Base-by-base conservation (phyloP, 331 rosid species). In the Acacia concinna region DNA sequence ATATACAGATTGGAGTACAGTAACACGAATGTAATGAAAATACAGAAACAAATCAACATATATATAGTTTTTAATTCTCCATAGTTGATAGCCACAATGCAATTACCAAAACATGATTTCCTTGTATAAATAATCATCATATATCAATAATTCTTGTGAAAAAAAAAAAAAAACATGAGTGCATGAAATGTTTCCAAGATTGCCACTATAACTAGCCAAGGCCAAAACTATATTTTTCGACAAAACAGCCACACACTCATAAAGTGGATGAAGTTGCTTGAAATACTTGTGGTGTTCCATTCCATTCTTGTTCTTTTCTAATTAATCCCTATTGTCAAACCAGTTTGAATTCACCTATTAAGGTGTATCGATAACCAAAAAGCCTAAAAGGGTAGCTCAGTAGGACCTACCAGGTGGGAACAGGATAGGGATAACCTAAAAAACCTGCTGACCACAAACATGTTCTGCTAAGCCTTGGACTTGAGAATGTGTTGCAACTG, bases 401-500 rank as follows among this genome's bases (percentile, higher is more conserved):
- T 38, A 38, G 12, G 2, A 9, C 12, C 11, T 1, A 38, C 11
- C 0, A 38, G 41, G 8, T 38, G 41, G 10, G 12, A 11, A 1
- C 2, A 8, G 11, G 0, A 0, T n/a, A 8, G 2, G 11, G 11
- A 38, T 11, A 11, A 38, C 41, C 17, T 0, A 47, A 47, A 15
- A 14, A 4, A 13, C 1, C 20, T 14, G 51, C 14, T 3, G 14
- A 1, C 56, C 17, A 28, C 60, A 51, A 20, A 18, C 2, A 56
- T 43, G 71, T 47, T 32, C 35, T n/a, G n/a, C 56, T 56, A 68
- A 57, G 79, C 65, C 82, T 83, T 83, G 12, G 86, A 84, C 77
- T 84, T 91, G 75, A 81, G 88, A 43, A 84, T 69, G 41, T 81
- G 85, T 71, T 91, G 86, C 77, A 87, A 63, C 65, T 84, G 88